Evolutionary conservation across 345 rosid species (phyloP), one percentile per base, ranked within the genome.

Genomic region (Salix koriyanagi): DNA sequence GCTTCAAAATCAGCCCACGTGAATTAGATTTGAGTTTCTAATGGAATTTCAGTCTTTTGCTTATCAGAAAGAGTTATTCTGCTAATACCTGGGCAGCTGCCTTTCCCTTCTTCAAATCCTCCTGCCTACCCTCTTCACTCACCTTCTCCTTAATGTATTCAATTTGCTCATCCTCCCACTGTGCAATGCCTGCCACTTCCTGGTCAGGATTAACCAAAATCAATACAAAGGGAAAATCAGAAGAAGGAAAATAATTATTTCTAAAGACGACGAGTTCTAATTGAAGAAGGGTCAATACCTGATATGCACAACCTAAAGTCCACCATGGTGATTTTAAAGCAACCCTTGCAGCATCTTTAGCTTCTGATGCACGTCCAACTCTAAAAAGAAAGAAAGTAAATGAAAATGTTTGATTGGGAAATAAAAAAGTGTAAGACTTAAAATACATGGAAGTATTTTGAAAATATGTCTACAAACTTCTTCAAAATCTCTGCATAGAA

Each of bases 81-180:
- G 11, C 54, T 30, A 9, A 32, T 81, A 94, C 91, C 93, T 92
- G 97, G 25, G 89, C 85, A 10, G 90, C 87, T 21, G 86, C 92
- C 85, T 94, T 94, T 72, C 98, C 98, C 79, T 91, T 92, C 84
- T 91, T 91, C 28, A 94, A 61, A 84, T 92, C 97, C 42, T 90
- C 98, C 65, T 50, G 80, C 76, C 87, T 88, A 75, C 98, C 98
- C 80, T 89, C 97, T 75, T 90, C 91, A 1, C 91, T 82, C 71
- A 91, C 89, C 83, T 90, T 94, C 85, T 94, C 97, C 75, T 81
- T 87, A 54, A 91, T 81, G 83, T 88, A 94, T 79, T 94, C 97
- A 14, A 94, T 92, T 76, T 91, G 97, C 75, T 94, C 95, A 72
- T 90, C 97, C 65, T 94, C 97, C 98, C 98, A 94, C 64, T 87